These are phyloP conservation scores for Penicillium thymicola DNA, from an alignment of 2,329 filamentous ascomycete genomes.

Conservation along the genomic window DNA sequence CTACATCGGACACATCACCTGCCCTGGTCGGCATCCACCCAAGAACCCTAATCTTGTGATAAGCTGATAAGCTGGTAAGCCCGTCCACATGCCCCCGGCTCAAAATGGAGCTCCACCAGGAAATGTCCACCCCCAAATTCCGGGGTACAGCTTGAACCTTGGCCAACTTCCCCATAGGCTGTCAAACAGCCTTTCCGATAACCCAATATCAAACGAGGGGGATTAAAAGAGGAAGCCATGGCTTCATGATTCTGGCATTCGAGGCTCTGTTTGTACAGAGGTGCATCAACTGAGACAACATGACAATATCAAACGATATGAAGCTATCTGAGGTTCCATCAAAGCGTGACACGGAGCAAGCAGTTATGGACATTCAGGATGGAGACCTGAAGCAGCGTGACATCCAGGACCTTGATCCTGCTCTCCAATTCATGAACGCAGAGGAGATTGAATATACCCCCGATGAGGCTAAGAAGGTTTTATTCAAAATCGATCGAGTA, in stretches of 20 bases:
- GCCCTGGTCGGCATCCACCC: no score
- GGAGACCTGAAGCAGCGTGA: background rate
- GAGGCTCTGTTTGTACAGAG: background rate
- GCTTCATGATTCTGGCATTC: conserved; percentile 1
- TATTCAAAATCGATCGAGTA: conserved; percentile 5
- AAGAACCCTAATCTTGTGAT: no score
- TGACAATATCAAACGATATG: conserved; percentile 1
- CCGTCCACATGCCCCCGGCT: background rate
- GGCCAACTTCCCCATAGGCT: conserved; percentile 1
- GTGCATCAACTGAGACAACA: conserved; percentile 1
- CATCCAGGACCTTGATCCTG: conserved; percentile 1
- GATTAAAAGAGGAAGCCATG: conserved; percentile 6
- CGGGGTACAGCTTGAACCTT: conserved; percentile 5
- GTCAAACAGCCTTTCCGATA: background rate
- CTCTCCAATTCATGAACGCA: conserved; percentile 1
- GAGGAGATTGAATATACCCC: conserved; percentile 6
- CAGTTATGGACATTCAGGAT: background rate
- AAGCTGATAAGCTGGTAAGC: conserved; percentile 1
- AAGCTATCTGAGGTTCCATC: conserved; percentile 3
- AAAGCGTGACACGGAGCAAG: conserved; percentile 3
- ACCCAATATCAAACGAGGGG: conserved; percentile 1
- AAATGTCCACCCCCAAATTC: conserved; percentile 5
- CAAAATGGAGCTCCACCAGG: conserved; percentile 10
- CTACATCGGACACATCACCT: no score
- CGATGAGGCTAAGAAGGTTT: conserved; percentile 1